phyloP scores from a whole-genome alignment of 2,329 filamentous ascomycete genomes.

The Rosellinia necatrix region DNA sequence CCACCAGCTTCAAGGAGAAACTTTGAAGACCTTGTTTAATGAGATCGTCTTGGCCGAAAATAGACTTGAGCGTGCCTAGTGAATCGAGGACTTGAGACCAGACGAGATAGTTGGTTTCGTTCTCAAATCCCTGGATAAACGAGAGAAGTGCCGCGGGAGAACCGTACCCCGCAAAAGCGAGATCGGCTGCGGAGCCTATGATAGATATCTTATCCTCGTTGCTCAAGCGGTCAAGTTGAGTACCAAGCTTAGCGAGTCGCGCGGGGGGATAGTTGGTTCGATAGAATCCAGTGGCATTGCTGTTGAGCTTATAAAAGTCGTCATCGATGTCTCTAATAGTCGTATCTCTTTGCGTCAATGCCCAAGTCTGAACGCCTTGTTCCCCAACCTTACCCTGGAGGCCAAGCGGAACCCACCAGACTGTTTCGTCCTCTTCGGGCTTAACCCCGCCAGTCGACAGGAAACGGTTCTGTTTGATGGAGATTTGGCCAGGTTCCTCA shows the following conservation, averaged over 20 bases:
- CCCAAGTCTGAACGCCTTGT: constrained; percentile 64
- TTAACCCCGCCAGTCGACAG: constrained; percentile 89
- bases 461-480: constrained; percentile 85
- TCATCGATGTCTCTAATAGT: constrained; percentile 75
- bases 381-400: constrained; percentile 75
- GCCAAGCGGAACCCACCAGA: constrained; percentile 94
- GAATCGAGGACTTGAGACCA: constrained; percentile 85
- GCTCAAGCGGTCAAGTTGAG: constrained; percentile 74
- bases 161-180: constrained; percentile 85
- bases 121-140: constrained; percentile 81
- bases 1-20: constrained; percentile 78
- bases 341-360: constrained; percentile 76
- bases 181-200: constrained; percentile 84
- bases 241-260: constrained; percentile 78
- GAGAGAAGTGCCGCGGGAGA: constrained; percentile 81
- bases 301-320: constrained; percentile 93
- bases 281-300: constrained; percentile 85
- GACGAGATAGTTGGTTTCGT: constrained; percentile 84
- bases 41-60: constrained; percentile 77
- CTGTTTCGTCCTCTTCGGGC: constrained; percentile 86
- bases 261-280: constrained; percentile 90
- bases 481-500: constrained; percentile 82
- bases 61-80: constrained; percentile 76
- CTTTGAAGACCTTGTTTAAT: constrained; percentile 75
- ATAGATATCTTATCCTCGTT: constrained; percentile 92